Base-by-base conservation (phyloP, 176 grass and related monocot genomes). In the Carex myosuroides region DNA sequence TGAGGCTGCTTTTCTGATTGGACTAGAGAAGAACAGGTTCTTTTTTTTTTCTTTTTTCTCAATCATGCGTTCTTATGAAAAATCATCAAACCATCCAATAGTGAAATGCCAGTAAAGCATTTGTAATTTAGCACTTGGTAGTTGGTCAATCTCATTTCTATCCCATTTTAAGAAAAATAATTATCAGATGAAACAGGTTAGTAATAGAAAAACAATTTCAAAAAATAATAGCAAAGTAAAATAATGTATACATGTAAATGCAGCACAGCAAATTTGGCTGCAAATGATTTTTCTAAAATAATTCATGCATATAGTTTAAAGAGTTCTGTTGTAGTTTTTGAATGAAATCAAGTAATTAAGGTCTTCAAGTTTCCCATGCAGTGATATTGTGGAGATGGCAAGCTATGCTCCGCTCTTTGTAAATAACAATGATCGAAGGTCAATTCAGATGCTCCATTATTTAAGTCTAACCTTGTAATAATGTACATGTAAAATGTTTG, bases 1-100 rank as follows among this genome's bases (percentile, higher is more conserved):
- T 75, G 94, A 97, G 64, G 94, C 94, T 85, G 94, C 86, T 70
- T 97, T 97, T 69, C 90, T 97, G 48, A 94, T 88, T 65, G 94
- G 90, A 24, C 24, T 97, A 64, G 94, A 97, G 73, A 97, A 86
- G 41, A 97, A 97, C 70, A 94, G 94, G 94, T 97, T 30, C 59
- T 58, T 59, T 54, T 30, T 30, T 74, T 16, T 16, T n/a, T 60
- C 4, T 39, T 29, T 30, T 61, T 24, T 79, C 68, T 50, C 81
- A 59, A 6, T 37, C 18, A 81, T 22, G 6, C 16, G 35, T 44
- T 48, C 18, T 32, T 50, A 46, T 77, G 13, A 55, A 18, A 13
- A 30, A 58, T 42, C 56, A 84, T 3, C 9, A 63, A 52, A 81
- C 21, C 33, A 35, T 76, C 64, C 30, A 67, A 33, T 35, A 67